Percentiles rank a stretch among this genome's conserved stretches.
These are phyloP conservation scores for Blastobotrys buckinghamii DNA, from an alignment of 1,139 yeast genomes.

Conservation along the genomic window DNA sequence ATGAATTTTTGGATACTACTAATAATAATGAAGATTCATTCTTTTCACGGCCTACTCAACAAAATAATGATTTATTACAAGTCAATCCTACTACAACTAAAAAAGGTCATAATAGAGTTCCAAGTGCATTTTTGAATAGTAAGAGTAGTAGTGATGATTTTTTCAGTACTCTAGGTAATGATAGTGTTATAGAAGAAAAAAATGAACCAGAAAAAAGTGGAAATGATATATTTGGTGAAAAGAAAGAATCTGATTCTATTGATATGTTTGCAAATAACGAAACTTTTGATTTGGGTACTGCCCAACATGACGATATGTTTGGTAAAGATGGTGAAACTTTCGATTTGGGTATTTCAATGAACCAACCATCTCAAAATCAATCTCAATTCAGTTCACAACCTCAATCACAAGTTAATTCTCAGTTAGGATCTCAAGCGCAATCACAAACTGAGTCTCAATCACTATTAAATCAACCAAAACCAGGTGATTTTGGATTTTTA, in stretches of 20 bases:
- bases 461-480: neutral
- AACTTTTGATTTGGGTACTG: constrained; percentile 10
- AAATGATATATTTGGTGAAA: neutral
- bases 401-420: too few species aligned
- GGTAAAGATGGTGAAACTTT: constrained; percentile 1
- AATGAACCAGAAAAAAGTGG: neutral
- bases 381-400: too few species aligned
- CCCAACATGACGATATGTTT: neutral
- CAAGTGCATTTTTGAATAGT: constrained; percentile 19
- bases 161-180: constrained; percentile 13
- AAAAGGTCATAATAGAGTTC: constrained; percentile 17
- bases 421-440: neutral
- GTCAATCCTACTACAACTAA: neutral
- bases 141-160: constrained; percentile 16
- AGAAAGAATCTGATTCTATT: constrained; percentile 12
- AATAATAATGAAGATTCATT: neutral
- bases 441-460: neutral
- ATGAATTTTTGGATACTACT: too few species aligned
- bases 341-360: neutral
- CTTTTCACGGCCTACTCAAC: neutral
- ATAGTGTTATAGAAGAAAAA: constrained; percentile 2
- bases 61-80: neutral
- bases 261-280: constrained; percentile 8
- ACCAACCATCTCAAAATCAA: neutral
- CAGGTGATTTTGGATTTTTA: constrained; percentile 33